Evolutionary conservation across 2,329 filamentous ascomycete species (phyloP), one percentile per base, ranked within the genome.

Genomic region (Madurella mycetomatis): DNA sequence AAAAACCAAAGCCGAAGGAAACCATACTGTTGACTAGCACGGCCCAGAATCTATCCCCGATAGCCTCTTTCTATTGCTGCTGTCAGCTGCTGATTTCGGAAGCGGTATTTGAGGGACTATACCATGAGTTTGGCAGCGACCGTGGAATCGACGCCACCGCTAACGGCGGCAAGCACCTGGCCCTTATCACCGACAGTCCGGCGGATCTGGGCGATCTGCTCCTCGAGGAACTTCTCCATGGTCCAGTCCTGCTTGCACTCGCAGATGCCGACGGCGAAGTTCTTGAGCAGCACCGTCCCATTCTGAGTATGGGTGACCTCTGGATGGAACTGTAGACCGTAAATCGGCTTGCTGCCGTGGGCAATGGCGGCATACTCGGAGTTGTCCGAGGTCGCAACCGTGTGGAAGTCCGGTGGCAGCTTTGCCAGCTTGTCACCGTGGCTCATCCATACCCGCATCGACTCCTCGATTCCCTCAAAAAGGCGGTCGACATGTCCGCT

Each of bases 261-360:
- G 72, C 92, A 97, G 60, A 97, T 95, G 17, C 81, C 78, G 55
- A 95, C 79, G 12, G 84, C 85, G 66, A 96, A 97, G 78, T 97
- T 97, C 67, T 80, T 74, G 43, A 96, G 77, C 5, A 96, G 67
- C 30, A 87, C 76, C 9, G 69, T 86, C 34, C 92, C 91, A 53
- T 80, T 76, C 9, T 82, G 78, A 0, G 87, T 91, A 66, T 90
- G 84, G 13, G 81, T 85, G 34, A 96, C 81, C 69, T 96, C 92
- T 1, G 92, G 91, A 70, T 96, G 92, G 70, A 96, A 92, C 68
- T 96, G 92, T 45, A 96, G 82, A 51, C 87, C 89, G 66, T 85
- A 95, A 62, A 89, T 85, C 25, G 85, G 84, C 74, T 86, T 83
- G 9, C 73, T 72, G 68, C 82, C 67, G 67, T 91, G 87, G 16